A percentile compares a stretch with the other conserved stretches of the same genome.
These are phyloP conservation scores for Naegleria gruberi DNA, from an alignment of 208 protist species.

Conservation along the genomic window DNA sequence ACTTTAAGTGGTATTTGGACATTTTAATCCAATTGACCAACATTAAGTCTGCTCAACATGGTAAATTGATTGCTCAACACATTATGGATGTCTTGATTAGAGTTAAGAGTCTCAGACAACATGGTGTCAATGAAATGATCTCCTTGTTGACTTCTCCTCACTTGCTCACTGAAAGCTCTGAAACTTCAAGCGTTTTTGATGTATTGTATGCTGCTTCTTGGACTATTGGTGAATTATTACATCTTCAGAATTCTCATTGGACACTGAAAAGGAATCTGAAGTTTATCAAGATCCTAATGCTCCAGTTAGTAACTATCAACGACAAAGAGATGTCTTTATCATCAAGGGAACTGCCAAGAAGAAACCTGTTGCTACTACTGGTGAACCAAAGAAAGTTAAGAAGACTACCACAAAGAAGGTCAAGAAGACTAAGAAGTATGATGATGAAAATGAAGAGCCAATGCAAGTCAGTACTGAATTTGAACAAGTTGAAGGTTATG, in stretches of 20 bases:
- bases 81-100: not conserved
- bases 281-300: not conserved
- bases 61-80: constrained; percentile 10
- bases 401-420: not conserved
- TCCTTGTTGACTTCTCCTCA: not conserved
- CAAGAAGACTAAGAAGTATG: not conserved
- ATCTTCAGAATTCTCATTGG: not conserved
- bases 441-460: not conserved
- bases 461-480: not conserved
- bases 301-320: not conserved
- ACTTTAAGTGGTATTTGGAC: constrained; percentile 96
- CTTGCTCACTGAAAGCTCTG: not conserved
- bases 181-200: not conserved
- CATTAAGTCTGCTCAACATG: constrained; percentile 45
- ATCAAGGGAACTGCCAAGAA: not conserved
- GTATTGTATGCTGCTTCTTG: constrained; percentile 18
- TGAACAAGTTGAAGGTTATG: not conserved
- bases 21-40: constrained; percentile 72
- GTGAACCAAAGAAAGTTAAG: not conserved
- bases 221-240: constrained; percentile 2
- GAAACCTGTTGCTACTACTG: not conserved
- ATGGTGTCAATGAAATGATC: constrained; percentile 18
- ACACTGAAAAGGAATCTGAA: not conserved
- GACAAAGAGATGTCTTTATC: not conserved
- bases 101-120: not conserved